A percentile compares a stretch with the other conserved stretches of the same genome.
Evolutionary conservation across 75 land plant species (phyloP).

Genomic region (Cunninghamia lanceolata): DNA sequence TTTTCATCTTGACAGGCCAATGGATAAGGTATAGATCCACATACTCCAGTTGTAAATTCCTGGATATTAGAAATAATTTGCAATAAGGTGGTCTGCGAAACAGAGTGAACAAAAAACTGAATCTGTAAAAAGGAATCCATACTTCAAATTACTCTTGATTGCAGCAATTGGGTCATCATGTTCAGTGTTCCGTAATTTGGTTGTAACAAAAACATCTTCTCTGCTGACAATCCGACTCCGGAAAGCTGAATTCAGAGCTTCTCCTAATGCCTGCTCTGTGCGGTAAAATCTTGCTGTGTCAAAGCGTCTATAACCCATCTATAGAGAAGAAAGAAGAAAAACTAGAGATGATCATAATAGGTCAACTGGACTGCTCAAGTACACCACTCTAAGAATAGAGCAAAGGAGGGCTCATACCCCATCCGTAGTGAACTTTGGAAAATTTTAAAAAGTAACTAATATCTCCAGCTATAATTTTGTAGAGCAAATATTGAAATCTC

Average conservation of each 20-base stretch:
- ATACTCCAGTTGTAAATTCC: neutral
- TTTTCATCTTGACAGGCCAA: neutral
- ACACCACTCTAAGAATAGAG: no score
- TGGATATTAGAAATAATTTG: neutral
- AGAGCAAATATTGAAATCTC: no score
- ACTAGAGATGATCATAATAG: no score
- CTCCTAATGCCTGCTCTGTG: slow-evolving; percentile 38
- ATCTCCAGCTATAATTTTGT: no score
- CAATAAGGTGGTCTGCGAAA: neutral
- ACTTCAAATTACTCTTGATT: neutral
- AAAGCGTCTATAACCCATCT: slow-evolving; percentile 48
- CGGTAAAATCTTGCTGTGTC: slow-evolving; percentile 15
- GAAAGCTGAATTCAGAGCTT: slow-evolving; percentile 37
- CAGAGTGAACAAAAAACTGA: neutral
- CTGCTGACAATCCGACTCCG: slow-evolving; percentile 12
- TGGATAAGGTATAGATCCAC: neutral
- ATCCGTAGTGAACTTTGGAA: no score
- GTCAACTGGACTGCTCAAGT: no score
- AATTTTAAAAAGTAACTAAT: no score
- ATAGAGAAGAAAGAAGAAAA: no score
- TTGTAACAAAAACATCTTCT: slow-evolving; percentile 18
- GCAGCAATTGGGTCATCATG: slow-evolving; percentile 45
- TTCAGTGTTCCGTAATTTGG: slow-evolving; percentile 39
- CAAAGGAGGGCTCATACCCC: no score
- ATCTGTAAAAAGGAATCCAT: neutral